Evolutionary conservation across 208 protist species (phyloP).

Genomic region (Crithidia brevicula): DNA sequence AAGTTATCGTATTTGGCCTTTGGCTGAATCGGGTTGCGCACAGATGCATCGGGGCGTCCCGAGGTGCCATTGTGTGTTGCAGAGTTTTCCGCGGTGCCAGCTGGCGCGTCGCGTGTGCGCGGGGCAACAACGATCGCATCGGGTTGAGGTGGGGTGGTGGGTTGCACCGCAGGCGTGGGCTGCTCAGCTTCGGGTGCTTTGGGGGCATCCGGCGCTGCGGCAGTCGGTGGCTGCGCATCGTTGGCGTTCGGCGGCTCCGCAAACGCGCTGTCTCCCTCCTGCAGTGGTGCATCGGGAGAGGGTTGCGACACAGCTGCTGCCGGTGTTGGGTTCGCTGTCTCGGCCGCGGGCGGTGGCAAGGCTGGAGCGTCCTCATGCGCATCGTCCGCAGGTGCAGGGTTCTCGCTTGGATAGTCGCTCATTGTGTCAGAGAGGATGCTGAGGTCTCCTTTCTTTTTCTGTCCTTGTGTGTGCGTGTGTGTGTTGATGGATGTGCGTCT

Average conservation of each 20-base stretch:
- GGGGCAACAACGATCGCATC: background rate
- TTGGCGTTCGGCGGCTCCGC: background rate
- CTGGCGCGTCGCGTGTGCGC: background rate
- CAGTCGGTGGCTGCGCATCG: background rate
- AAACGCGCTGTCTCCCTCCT: background rate
- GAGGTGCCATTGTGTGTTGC: background rate
- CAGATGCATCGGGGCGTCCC: background rate
- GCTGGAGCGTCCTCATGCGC: background rate
- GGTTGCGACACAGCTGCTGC: background rate
- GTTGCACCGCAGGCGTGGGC: background rate
- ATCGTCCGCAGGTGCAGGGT: background rate
- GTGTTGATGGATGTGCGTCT: background rate
- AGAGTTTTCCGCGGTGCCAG: background rate
- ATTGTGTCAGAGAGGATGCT: slow-evolving; percentile 3
- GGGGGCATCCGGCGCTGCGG: background rate
- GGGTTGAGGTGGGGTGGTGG: no score
- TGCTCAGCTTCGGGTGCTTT: background rate
- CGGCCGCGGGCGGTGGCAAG: background rate
- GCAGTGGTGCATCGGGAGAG: background rate
- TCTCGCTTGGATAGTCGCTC: background rate
- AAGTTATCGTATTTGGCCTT: background rate
- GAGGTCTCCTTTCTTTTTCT: slow-evolving; percentile 4
- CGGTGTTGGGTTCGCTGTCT: no score
- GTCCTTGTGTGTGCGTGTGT: slow-evolving; percentile 1
- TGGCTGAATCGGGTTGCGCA: background rate